Conservation (phyloP, 2,329 filamentous ascomycete genomes). For the Seiridium unicorne region DNA sequence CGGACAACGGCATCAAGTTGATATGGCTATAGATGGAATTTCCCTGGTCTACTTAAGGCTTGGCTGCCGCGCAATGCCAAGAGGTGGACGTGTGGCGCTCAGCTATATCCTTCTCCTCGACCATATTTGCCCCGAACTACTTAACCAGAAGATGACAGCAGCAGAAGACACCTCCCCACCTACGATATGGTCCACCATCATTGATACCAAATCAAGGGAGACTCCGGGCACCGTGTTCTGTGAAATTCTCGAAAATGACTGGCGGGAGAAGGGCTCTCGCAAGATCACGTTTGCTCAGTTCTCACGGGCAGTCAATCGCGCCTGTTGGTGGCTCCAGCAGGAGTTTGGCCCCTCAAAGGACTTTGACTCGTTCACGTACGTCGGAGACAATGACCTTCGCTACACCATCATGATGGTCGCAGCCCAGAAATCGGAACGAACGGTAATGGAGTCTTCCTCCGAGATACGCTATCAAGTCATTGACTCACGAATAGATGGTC, state of each 20-base stretch:
- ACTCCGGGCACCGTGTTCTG: constrained; percentile 5
- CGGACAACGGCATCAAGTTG: too few relatives aligned
- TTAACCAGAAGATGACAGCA: too few relatives aligned
- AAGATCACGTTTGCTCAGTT: constrained; percentile 5
- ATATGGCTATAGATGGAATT: too few relatives aligned
- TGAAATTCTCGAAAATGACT: constrained; percentile 1
- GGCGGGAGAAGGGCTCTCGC: neutral
- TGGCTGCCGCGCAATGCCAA: too few relatives aligned
- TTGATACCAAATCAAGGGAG: neutral
- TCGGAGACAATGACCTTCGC: constrained; percentile 6
- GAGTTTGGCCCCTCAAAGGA: constrained; percentile 1
- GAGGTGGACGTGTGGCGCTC: too few relatives aligned
- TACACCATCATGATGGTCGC: constrained; percentile 4
- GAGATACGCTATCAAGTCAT: neutral
- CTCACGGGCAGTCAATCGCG: constrained; percentile 1
- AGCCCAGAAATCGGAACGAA: constrained; percentile 4
- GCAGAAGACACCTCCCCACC: neutral
- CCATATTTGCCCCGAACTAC: too few relatives aligned
- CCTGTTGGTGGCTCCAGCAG: constrained; percentile 7
- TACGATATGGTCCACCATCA: neutral
- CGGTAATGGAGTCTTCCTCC: neutral
- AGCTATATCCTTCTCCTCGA: too few relatives aligned
- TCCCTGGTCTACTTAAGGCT: too few relatives aligned
- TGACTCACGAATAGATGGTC: neutral
- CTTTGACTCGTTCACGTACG: constrained; percentile 3